phyloP scores from a whole-genome alignment of 2,329 filamentous ascomycete genomes.

The Neofusicoccum cordaticola region DNA sequence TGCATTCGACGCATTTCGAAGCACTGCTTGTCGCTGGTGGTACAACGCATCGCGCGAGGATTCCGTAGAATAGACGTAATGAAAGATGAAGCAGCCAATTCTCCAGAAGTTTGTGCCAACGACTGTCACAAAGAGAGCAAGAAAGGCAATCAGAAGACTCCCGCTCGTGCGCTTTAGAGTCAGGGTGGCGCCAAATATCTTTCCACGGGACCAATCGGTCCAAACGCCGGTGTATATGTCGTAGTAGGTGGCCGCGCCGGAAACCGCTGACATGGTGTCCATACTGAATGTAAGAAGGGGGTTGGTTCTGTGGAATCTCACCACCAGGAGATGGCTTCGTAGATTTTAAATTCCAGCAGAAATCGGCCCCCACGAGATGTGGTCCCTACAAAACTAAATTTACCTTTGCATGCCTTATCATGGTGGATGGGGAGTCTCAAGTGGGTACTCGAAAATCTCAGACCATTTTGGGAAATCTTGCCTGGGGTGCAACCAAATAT shows the following conservation, averaged over 20 bases:
- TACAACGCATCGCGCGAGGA: conserved; percentile 24
- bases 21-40: conserved; percentile 21
- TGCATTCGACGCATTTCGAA: conserved; percentile 13
- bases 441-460: no score
- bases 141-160: neutral
- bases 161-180: neutral
- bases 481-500: no score
- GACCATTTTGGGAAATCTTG: no score
- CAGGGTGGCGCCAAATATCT: neutral
- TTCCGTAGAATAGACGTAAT: conserved; percentile 21
- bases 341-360: no score
- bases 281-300: neutral
- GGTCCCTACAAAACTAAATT: no score
- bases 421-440: no score
- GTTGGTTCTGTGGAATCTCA: no score
- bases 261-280: neutral
- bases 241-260: neutral
- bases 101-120: conserved; percentile 21
- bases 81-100: conserved; percentile 22
- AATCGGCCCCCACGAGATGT: no score
- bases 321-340: no score
- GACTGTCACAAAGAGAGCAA: neutral
- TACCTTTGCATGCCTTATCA: no score
- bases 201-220: neutral
- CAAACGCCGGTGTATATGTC: neutral